Evolutionary conservation across 2,329 filamentous ascomycete genomes (phyloP), one percentile per base, ranked within the genome.

Genomic region (Zarea fungicola): DNA sequence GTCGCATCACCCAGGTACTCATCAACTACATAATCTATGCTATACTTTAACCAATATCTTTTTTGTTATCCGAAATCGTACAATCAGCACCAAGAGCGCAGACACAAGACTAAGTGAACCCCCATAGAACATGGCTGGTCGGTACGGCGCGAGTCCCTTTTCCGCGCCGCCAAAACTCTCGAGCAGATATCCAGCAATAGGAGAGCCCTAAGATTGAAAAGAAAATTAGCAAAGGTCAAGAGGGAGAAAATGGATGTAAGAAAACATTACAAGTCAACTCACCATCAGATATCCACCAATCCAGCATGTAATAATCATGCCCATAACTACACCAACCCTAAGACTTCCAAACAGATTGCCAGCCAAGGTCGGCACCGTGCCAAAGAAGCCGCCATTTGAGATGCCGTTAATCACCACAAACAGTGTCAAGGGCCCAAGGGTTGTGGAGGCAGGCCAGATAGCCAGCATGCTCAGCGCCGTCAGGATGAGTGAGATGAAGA

Each of bases 371-470:
- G 81, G 81, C 70, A 84, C 81, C 0, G 76, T 77, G 1, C 76
- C 74, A 57, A 85, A 84, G 65, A 84, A 84, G 0, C 76, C 79
- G 0, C 81, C 81, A 55, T 83, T 84, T 5, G 76, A 72, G 32
- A 74, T 64, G 0, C 81, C 81, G 53, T 83, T 84, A 19, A 84
- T 63, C 6, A 83, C 66, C 9, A 77, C 77, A 56, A 85, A 85
- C 0, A 74, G 61, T 13, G 77, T 64, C 23, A 84, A 58, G 0
- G 79, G 78, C 0, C 65, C 76, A 2, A 84, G 60, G 0, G 74
- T 73, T 7, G 67, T 75, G 2, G 77, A 79, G 0, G 78, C 70
- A 0, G 81, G 81, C 81, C 81, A 84, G 2, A 84, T 65, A 1
- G 75, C 73, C 13, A 84, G 65, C 70, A 83, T 81, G 48, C 77